A percentile compares a stretch with the other conserved stretches of the same genome.
These are phyloP conservation scores for Alternaria solani DNA, from an alignment of 2,329 filamentous ascomycete species.

Conservation along the genomic window DNA sequence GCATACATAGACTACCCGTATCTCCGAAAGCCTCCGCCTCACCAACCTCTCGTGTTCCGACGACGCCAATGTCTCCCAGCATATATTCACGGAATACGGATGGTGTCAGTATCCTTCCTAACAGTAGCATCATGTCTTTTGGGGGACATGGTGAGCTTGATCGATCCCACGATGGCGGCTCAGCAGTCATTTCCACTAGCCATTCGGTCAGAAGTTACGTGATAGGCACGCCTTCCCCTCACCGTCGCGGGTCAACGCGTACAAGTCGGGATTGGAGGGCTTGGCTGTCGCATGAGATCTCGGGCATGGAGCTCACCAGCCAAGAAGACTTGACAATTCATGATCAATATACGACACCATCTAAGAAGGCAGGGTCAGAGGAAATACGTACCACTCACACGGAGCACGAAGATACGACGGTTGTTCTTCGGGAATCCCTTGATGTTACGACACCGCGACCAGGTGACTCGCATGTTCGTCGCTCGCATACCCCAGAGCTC, in stretches of 20 bases:
- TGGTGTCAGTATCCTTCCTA: slow-evolving; percentile 46
- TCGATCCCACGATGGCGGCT: slow-evolving; percentile 34
- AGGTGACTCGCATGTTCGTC: background rate
- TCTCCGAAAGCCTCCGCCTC: slow-evolving; percentile 16
- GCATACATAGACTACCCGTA: background rate
- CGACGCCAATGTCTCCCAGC: slow-evolving; percentile 55
- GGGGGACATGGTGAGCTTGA: slow-evolving; percentile 14
- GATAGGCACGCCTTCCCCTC: slow-evolving; percentile 42
- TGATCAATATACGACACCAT: slow-evolving; percentile 27
- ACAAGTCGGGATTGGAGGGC: slow-evolving; percentile 57
- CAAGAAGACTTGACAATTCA: slow-evolving; percentile 41
- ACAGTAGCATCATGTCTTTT: slow-evolving; percentile 46
- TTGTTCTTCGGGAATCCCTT: slow-evolving; percentile 22
- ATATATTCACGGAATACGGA: slow-evolving; percentile 57
- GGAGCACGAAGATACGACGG: slow-evolving; percentile 36
- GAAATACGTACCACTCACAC: slow-evolving; percentile 32
- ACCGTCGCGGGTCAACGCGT: slow-evolving; percentile 30
- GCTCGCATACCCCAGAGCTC: background rate
- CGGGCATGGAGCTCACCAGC: slow-evolving; percentile 43
- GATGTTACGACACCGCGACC: slow-evolving; percentile 15
- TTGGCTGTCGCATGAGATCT: slow-evolving; percentile 57
- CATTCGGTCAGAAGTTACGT: slow-evolving; percentile 56
- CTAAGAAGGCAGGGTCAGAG: slow-evolving; percentile 27
- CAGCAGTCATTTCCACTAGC: slow-evolving; percentile 55
- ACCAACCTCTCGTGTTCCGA: slow-evolving; percentile 15